Evolutionary conservation across 129 eudicot species (phyloP).

Genomic region (Glebionis coronaria): DNA sequence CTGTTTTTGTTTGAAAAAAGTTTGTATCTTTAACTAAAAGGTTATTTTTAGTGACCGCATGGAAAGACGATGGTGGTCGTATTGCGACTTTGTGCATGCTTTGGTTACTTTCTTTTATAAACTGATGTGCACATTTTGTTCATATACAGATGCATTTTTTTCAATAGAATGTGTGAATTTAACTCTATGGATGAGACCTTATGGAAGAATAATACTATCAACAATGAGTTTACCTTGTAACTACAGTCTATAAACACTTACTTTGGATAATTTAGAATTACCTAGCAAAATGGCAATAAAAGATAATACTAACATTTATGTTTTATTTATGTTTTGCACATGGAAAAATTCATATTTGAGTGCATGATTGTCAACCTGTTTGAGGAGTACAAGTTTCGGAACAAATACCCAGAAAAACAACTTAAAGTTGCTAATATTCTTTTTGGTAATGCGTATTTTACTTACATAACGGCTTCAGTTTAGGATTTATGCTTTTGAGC

Average conservation of each 20-base stretch:
- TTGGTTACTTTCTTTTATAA: too few relatives aligned
- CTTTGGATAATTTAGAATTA: constrained; percentile 6
- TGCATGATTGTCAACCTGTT: constrained; percentile 90
- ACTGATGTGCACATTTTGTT: too few relatives aligned
- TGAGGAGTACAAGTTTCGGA: constrained; percentile 92
- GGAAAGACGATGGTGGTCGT: too few relatives aligned
- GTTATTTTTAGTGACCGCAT: neutral
- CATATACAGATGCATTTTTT: too few relatives aligned
- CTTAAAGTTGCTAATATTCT: constrained; percentile 78
- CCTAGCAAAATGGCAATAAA: constrained; percentile 1
- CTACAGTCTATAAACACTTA: too few relatives aligned
- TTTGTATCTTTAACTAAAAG: neutral
- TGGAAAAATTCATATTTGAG: constrained; percentile 71
- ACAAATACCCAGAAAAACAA: constrained; percentile 90
- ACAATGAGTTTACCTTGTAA: too few relatives aligned
- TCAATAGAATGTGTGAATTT: too few relatives aligned
- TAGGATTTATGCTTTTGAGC: neutral
- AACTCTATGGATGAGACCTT: too few relatives aligned
- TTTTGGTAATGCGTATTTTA: constrained; percentile 53
- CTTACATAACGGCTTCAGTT: neutral
- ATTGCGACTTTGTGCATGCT: too few relatives aligned
- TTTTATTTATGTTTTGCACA: constrained; percentile 20
- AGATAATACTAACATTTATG: neutral
- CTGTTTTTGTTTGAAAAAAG: neutral
- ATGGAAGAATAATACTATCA: too few relatives aligned